Evolutionary conservation across 2,329 filamentous ascomycete species (phyloP), one percentile per base, ranked within the genome.

Genomic region (Aspergillus sp.): DNA sequence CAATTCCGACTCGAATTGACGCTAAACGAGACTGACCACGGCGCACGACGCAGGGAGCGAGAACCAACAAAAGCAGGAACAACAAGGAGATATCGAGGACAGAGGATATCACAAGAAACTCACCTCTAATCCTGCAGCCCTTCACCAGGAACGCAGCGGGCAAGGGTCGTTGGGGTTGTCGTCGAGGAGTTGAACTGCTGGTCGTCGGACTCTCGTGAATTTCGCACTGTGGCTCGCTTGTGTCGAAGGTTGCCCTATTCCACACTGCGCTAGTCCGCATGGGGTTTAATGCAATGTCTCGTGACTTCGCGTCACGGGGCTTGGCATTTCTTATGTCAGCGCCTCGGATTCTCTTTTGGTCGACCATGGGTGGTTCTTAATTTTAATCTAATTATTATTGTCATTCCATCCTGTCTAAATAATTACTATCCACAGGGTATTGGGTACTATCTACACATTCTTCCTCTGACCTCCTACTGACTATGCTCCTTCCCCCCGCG

Each of bases 151-250:
- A 74, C 74, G 74, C 74, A 72, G 69, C 69, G 71, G 69, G 70
- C 70, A 72, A 71, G 70, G 70, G 72, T 75, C 71, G 73, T 71
- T 73, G 69, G 72, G 45, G 71, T 72, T 68, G 73, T 77, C 73
- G 73, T 68, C 69, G 73, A 67, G 69, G 69, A 70, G 68, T 72
- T 72, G 69, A 72, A 68, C 36, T 71, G 71, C 72, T 76, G 70
- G 71, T 76, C 71, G 75, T 70, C 69, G 69, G 60, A 64, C 64
- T 67, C 66, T 73, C 69, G 67, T 71, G 75, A 78, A 78, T 76
- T 78, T 77, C 72, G 74, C 75, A 75, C 68, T 76, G 75, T 77
- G 71, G 71, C 74, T 77, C 75, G 75, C 75, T 78, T 77, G 75
- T 45, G 49, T 51, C 75, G 66, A 71, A 71, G 70, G 69, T 77